Evolutionary conservation across 2,329 filamentous ascomycete species (phyloP), one percentile per base, ranked within the genome.

Genomic region (Talaromyces verruculosus): DNA sequence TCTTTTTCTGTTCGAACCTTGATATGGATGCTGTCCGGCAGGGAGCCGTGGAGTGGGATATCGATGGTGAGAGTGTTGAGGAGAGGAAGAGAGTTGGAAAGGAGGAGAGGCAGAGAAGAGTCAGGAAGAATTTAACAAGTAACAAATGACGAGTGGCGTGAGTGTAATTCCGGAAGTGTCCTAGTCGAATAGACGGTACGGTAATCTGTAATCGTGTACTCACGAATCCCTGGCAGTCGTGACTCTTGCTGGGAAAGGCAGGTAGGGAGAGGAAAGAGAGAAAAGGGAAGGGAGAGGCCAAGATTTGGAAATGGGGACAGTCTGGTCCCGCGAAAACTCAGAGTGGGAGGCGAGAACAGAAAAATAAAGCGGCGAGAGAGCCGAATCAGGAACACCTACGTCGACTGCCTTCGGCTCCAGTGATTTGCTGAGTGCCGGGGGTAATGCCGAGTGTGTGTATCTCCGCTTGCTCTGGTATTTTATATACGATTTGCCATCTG

Each of bases 71-170:
- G 65, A 69, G 17, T 43, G 39, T 15, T 61, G 62, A 64, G 51
- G n/a, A n/a, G 35, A 39, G 65, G 63, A 66, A 67, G 62, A 59
- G 47, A 62, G 28, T n/a, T 51, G 15, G 3, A 19, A 61, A n/a
- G n/a, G 37, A 22, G 25, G 17, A 35, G 28, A 35, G 15, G 25
- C 30, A 43, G 35, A 59, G 25, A n/a, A 57, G 43, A 65, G 51
- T 17, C 25, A 49, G 11, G 11, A 22, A 25, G 47, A 17, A 17
- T 51, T 49, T 28, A 35, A 35, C 10, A 57, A 19, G 15, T 13
- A 13, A 19, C 51, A 57, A 57, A 39, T 37, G n/a, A 22, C 4
- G 28, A 35, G 43, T 61, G 41, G 43, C 58, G 58, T 37, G 10
- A 33, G 41, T 22, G 13, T 35, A 17, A 5, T 33, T 35, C 15